Evolutionary conservation across 176 grass and related monocot genomes (phyloP).

Genomic region (Chloris gayana): DNA sequence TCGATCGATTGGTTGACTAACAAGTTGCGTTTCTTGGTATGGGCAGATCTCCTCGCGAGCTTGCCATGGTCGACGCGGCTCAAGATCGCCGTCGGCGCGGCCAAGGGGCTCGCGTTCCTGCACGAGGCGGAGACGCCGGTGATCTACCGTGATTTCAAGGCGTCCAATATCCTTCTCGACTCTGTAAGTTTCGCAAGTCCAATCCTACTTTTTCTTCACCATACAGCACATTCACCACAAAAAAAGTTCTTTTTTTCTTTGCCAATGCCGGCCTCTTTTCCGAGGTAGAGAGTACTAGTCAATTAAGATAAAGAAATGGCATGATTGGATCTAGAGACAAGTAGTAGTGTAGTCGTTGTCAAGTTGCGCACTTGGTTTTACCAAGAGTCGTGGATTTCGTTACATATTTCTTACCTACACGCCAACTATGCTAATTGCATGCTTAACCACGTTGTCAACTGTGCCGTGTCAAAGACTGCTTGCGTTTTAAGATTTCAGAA

Average conservation of each 20-base stretch:
- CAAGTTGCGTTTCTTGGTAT: background rate
- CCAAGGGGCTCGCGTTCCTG: constrained; percentile 87
- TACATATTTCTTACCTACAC: constrained; percentile 5
- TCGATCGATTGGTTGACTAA: background rate
- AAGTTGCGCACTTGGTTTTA: background rate
- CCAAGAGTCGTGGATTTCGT: background rate
- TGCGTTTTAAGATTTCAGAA: background rate
- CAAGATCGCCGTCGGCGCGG: constrained; percentile 88
- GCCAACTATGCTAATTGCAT: constrained; percentile 2
- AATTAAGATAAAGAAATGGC: background rate
- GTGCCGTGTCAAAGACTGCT: constrained; percentile 17
- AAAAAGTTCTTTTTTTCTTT: too few relatives aligned
- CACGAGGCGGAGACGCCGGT: constrained; percentile 77
- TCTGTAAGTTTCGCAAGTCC: constrained; percentile 39
- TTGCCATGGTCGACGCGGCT: constrained; percentile 89
- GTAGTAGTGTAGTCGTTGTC: constrained; percentile 1
- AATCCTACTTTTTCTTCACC: background rate
- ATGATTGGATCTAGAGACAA: background rate
- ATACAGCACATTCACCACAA: background rate
- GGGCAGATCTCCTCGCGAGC: constrained; percentile 50
- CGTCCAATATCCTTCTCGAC: constrained; percentile 73
- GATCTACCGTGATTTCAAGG: constrained; percentile 89
- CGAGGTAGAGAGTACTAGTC: too few relatives aligned
- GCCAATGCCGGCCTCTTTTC: too few relatives aligned
- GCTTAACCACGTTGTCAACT: constrained; percentile 36